Evolutionary conservation across 2,329 filamentous ascomycete species (phyloP).

Genomic region (Amylocarpus encephaloides): DNA sequence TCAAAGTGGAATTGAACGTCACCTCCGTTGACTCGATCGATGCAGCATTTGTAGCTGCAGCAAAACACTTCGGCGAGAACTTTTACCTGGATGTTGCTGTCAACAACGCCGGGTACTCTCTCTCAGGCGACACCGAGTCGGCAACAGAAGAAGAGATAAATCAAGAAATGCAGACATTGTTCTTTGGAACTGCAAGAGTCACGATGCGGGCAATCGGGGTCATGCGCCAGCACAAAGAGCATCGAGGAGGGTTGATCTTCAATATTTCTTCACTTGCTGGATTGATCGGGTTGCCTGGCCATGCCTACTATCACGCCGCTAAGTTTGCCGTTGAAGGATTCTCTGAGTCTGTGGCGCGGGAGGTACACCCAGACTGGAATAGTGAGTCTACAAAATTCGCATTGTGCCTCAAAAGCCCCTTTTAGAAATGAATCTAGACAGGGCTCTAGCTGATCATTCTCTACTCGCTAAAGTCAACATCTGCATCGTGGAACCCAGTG

Average conservation of each 20-base stretch:
- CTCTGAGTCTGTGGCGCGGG: slow-evolving; percentile 32
- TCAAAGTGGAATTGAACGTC: slow-evolving; percentile 44
- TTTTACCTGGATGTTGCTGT: slow-evolving; percentile 52
- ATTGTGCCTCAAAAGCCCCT: slow-evolving; percentile 30
- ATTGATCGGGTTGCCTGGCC: slow-evolving; percentile 33
- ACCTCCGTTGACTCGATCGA: slow-evolving; percentile 34
- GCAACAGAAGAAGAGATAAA: slow-evolving; percentile 32
- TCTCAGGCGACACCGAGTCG: slow-evolving; percentile 46
- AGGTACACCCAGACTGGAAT: slow-evolving; percentile 35
- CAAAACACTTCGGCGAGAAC: slow-evolving; percentile 36
- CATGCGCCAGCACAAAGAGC: slow-evolving; percentile 33
- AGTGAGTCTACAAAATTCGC: slow-evolving; percentile 25
- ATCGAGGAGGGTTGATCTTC: slow-evolving; percentile 34
- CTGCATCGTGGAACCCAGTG: slow-evolving; percentile 37
- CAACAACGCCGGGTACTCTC: slow-evolving; percentile 55
- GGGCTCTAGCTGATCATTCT: slow-evolving; percentile 18
- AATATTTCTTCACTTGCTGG: slow-evolving; percentile 38
- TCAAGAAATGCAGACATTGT: slow-evolving; percentile 37
- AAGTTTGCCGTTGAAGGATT: slow-evolving; percentile 39
- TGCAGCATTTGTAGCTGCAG: slow-evolving; percentile 33
- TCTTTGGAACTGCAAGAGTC: slow-evolving; percentile 38
- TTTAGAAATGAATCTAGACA: too few species aligned
- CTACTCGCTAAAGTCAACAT: slow-evolving; percentile 37
- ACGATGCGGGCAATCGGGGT: slow-evolving; percentile 34
- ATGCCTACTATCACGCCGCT: slow-evolving; percentile 35